These are phyloP conservation scores for Globisporangium emineosum DNA, from an alignment of 352 stramenopile genomes.

Conservation along the genomic window DNA sequence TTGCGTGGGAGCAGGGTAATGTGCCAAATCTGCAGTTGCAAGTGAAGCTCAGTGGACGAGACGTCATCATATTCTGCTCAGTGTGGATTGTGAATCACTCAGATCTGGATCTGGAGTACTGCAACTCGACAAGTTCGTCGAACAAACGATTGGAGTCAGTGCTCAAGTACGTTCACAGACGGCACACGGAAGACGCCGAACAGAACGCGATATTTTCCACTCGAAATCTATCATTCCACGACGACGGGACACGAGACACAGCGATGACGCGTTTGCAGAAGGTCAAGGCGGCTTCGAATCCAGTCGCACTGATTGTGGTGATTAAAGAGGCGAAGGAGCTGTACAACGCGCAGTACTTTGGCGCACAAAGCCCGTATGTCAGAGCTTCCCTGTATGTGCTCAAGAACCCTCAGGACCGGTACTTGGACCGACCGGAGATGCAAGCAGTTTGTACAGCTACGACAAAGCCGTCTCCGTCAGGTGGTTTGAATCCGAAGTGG, in stretches of 20 bases:
- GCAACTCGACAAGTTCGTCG: constrained; percentile 77
- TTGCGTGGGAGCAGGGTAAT: constrained; percentile 66
- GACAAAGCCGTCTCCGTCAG: constrained; percentile 76
- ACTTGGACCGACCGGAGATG: constrained; percentile 78
- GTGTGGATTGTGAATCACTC: constrained; percentile 89
- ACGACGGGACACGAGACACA: constrained; percentile 42
- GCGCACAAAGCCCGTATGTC: constrained; percentile 83
- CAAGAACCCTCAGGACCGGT: constrained; percentile 78
- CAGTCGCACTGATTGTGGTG: constrained; percentile 78
- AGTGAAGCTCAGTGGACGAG: constrained; percentile 74
- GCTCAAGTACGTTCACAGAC: constrained; percentile 74
- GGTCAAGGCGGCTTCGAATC: constrained; percentile 71
- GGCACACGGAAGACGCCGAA: constrained; percentile 36
- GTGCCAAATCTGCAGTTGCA: constrained; percentile 83
- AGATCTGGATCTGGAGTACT: constrained; percentile 84
- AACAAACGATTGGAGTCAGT: constrained; percentile 59
- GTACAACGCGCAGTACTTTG: constrained; percentile 87
- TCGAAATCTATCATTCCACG: constrained; percentile 57
- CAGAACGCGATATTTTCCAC: constrained; percentile 61
- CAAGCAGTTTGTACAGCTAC: constrained; percentile 67
- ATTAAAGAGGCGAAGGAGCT: constrained; percentile 75
- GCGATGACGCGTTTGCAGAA: constrained; percentile 67
- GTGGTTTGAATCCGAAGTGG: constrained; percentile 72
- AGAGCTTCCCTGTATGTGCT: constrained; percentile 76
- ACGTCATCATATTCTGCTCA: constrained; percentile 84